Conservation (phyloP, 805 yeast species). For the Candida silvatica region DNA sequence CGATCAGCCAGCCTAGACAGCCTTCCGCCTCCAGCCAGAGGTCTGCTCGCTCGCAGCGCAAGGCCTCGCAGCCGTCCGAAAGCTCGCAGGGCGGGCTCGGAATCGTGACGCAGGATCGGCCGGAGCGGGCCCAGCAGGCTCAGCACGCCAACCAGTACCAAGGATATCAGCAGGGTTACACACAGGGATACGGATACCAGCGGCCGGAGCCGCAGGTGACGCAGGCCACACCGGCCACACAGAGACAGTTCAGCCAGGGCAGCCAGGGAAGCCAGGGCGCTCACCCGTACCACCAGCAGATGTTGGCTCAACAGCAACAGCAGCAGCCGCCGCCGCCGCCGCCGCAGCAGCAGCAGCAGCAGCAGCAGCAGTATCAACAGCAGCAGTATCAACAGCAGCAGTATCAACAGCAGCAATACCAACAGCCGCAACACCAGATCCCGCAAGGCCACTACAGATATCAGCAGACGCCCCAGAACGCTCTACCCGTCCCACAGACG, state of each 20-base stretch:
- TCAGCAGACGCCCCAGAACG: background rate
- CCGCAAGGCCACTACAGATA: conserved; percentile 4
- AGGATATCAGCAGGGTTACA: too few relatives aligned
- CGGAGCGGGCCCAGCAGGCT: too few relatives aligned
- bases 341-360: conserved; percentile 1
- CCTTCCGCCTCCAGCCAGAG: conserved; percentile 4
- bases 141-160: too few relatives aligned
- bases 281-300: background rate
- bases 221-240: too few relatives aligned
- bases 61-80: background rate
- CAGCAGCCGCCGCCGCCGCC: conserved; percentile 6
- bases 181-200: too few relatives aligned
- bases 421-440: conserved; percentile 6
- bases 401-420: conserved; percentile 8
- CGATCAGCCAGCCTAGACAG: conserved; percentile 15
- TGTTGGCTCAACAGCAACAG: conserved; percentile 3
- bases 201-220: too few relatives aligned
- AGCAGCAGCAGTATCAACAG: background rate
- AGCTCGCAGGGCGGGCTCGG: too few relatives aligned
- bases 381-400: conserved; percentile 1
- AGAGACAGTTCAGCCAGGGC: background rate
- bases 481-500: background rate
- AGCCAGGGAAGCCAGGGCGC: background rate
- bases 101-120: too few relatives aligned
- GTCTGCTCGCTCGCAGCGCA: background rate